Evolutionary conservation across 176 grass and related monocot genomes (phyloP).

Genomic region (Bothriochloa decipiens): DNA sequence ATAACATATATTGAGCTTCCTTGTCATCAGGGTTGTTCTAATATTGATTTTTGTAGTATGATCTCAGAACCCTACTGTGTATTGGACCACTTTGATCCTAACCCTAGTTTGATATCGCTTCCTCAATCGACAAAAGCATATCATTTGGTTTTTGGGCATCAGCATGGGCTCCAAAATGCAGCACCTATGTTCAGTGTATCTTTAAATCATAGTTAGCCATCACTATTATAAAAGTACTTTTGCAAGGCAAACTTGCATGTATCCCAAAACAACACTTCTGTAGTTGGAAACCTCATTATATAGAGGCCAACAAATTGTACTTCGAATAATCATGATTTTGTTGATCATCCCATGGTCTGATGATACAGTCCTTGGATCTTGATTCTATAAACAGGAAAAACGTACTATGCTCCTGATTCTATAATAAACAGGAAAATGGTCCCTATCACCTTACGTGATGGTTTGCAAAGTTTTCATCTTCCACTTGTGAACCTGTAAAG

Average conservation of each 20-base stretch:
- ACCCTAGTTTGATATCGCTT: neutral
- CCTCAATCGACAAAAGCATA: neutral
- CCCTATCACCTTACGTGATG: neutral
- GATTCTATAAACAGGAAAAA: neutral
- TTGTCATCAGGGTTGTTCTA: neutral
- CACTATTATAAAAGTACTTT: neutral
- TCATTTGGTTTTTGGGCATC: neutral
- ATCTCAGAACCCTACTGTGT: neutral
- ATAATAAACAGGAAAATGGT: neutral
- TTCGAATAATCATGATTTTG: neutral
- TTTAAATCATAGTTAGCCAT: neutral
- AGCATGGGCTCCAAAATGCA: neutral
- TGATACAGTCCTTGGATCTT: neutral
- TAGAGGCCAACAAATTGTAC: neutral
- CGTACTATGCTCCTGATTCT: neutral
- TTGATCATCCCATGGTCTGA: neutral
- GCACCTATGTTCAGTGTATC: neutral
- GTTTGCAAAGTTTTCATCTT: constrained; percentile 23
- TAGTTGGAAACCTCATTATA: neutral
- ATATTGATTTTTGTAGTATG: neutral
- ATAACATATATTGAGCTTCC: neutral
- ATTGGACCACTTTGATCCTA: neutral
- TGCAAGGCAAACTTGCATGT: neutral
- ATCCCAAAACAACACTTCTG: neutral
- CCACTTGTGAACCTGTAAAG: neutral